Percentiles rank a stretch among this genome's conserved stretches.
phyloP scores from a whole-genome alignment of 768 basidiomycete genomes.

The Clathrus columnatus region DNA sequence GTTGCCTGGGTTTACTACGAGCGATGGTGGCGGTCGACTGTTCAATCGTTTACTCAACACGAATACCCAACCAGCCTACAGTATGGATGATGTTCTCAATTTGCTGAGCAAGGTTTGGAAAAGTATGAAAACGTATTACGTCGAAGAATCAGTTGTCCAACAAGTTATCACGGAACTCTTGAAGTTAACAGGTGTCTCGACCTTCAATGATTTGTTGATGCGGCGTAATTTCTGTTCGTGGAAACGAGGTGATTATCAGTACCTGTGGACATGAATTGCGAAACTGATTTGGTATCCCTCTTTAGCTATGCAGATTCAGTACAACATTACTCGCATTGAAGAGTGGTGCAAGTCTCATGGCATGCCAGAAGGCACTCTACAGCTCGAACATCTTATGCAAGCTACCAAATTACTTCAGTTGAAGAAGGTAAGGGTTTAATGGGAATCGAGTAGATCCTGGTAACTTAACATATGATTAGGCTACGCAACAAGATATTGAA shows the following conservation, averaged over 20 bases:
- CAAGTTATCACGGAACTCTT: conserved; percentile 92
- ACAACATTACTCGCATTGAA: conserved; percentile 94
- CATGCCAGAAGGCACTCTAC: conserved; percentile 97
- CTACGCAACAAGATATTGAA: conserved; percentile 91
- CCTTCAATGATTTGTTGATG: conserved; percentile 98
- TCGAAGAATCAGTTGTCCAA: conserved; percentile 94
- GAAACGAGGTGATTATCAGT: conserved; percentile 71
- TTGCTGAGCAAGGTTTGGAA: conserved; percentile 97
- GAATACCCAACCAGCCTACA: conserved; percentile 82
- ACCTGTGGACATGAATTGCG: background rate
- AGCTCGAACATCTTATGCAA: conserved; percentile 98
- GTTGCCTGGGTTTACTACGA: conserved; percentile 93
- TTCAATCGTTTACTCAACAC: conserved; percentile 89
- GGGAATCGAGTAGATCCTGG: background rate
- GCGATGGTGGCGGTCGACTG: conserved; percentile 84
- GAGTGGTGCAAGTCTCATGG: conserved; percentile 99
- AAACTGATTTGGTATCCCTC: conserved; percentile 4
- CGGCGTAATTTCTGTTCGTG: conserved; percentile 97
- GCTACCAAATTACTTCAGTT: conserved; percentile 96
- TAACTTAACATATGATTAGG: conserved; percentile 34
- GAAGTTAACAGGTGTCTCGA: conserved; percentile 91
- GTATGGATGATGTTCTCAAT: conserved; percentile 97
- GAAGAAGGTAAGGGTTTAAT: conserved; percentile 65
- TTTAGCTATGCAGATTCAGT: conserved; percentile 99
- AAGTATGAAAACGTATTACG: conserved; percentile 95